Evolutionary conservation across 2,329 filamentous ascomycete genomes (phyloP).

Genomic region (Ophiostoma sp.): DNA sequence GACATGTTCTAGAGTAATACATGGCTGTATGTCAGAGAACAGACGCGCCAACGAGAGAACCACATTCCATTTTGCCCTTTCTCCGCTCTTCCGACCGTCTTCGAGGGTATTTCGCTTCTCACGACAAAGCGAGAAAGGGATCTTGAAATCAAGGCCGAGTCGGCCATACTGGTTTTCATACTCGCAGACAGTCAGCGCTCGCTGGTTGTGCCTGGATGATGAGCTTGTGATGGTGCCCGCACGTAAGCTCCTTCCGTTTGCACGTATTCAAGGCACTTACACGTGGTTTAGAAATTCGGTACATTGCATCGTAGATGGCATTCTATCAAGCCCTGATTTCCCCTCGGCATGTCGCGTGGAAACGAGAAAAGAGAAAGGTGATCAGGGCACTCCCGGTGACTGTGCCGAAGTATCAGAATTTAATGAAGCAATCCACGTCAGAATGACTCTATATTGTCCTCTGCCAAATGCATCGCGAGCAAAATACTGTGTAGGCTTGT

Average conservation of each 20-base stretch:
- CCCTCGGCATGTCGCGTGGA: not conserved
- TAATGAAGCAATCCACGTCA: not conserved
- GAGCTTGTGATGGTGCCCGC: not conserved
- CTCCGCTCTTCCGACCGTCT: not conserved
- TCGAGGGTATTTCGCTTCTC: not conserved
- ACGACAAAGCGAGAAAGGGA: not conserved
- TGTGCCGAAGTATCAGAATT: not conserved
- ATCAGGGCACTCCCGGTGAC: not conserved
- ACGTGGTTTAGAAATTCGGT: not conserved
- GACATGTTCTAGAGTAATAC: not conserved
- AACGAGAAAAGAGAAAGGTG: not conserved
- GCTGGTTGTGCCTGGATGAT: not conserved
- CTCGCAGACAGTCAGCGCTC: not conserved
- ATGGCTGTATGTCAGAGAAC: constrained; percentile 4
- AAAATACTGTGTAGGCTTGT: not conserved
- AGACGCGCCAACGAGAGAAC: not conserved
- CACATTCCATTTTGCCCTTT: not conserved
- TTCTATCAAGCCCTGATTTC: not conserved
- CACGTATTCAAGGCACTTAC: not conserved
- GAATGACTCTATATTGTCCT: not conserved
- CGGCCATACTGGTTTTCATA: not conserved
- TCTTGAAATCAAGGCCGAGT: not conserved
- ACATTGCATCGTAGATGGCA: not conserved
- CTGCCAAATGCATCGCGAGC: not conserved
- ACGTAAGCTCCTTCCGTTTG: not conserved